Conservation (phyloP, 2,329 filamentous ascomycete species). For the Aureobasidium sp. region DNA sequence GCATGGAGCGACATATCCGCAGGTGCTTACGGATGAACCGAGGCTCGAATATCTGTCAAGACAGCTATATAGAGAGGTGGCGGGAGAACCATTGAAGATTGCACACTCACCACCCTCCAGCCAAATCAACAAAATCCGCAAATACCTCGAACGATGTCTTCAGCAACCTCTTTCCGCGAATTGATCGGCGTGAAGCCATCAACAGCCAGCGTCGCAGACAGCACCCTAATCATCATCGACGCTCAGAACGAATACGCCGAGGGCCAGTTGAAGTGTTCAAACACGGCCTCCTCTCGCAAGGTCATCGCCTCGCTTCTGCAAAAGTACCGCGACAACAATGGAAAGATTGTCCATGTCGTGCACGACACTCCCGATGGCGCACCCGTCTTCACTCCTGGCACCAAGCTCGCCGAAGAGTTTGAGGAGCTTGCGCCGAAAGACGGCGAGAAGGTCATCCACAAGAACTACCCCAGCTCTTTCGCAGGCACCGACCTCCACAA, state of each 20-base stretch:
- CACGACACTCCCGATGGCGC: slow-evolving; percentile 52
- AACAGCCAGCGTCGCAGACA: slow-evolving; percentile 49
- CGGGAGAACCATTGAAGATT: background rate
- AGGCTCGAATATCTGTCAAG: background rate
- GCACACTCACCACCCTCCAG: background rate
- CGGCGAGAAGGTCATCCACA: slow-evolving; percentile 50
- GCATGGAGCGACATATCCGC: background rate
- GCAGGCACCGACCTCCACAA: slow-evolving; percentile 51
- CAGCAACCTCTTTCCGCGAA: slow-evolving; percentile 38
- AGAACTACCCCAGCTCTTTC: slow-evolving; percentile 52
- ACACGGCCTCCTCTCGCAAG: slow-evolving; percentile 45
- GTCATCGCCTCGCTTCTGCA: slow-evolving; percentile 49
- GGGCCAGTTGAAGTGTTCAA: slow-evolving; percentile 48
- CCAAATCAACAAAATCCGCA: background rate
- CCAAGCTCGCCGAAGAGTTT: slow-evolving; percentile 52
- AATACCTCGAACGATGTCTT: background rate
- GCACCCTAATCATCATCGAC: slow-evolving; percentile 55
- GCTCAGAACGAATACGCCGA: slow-evolving; percentile 61
- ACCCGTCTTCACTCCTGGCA: slow-evolving; percentile 57
- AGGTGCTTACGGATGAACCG: background rate
- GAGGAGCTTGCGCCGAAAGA: slow-evolving; percentile 46
- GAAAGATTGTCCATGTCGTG: slow-evolving; percentile 52
- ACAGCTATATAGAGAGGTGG: background rate
- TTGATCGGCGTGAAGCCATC: slow-evolving; percentile 47
- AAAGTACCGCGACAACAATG: slow-evolving; percentile 47